Base-by-base conservation (phyloP, 2,329 filamentous ascomycete genomes). In the Dothistroma pini region DNA sequence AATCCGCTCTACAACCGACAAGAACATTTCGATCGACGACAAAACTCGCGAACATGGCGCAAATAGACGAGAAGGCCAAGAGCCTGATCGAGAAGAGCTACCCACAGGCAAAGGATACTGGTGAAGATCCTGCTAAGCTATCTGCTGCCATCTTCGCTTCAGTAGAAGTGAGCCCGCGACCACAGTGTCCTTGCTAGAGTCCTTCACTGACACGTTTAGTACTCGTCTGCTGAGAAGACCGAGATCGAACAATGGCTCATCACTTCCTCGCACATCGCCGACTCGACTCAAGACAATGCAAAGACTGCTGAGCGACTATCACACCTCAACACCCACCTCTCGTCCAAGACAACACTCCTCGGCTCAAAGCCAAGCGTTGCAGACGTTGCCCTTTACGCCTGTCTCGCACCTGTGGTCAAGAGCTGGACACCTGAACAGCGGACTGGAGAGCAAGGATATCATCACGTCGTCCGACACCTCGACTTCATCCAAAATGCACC, bases 401-500 rank as follows among this genome's bases (percentile, higher is more conserved):
- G 88, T 57, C 83, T 96, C 35, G 89, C 88, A 0, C 89, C 91
- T 12, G 74, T 89, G 44, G 90, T 96, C 62, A 85, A 88, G 72
- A 81, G 82, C 66, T 97, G 93, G 93, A 85, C 84, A 2, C 79
- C 89, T 52, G 92, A 97, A 79, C 86, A 96, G 83, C 86, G 90
- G 73, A 96, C 93, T 22, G 93, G 93, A 64, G 87, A 96, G 80
- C 84, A 91, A 66, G 93, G 93, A 63, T 89, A 89, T 76, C 93
- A 96, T 65, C 88, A 97, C 78, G 89, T 97, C 68, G 90, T 97
- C 60, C 90, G 93, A 68, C 89, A 91, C 75, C 78, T 97, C 72
- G 93, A 97, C 79, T 96, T 97, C 75, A 90, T 97, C 66, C 93
- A 97, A 82, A 96, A 96, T 80, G 89, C 90, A 52, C 81, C 87